These are phyloP conservation scores for Xanthoparmelia taractica DNA, from an alignment of 495 filamentous ascomycete species.

Conservation along the genomic window DNA sequence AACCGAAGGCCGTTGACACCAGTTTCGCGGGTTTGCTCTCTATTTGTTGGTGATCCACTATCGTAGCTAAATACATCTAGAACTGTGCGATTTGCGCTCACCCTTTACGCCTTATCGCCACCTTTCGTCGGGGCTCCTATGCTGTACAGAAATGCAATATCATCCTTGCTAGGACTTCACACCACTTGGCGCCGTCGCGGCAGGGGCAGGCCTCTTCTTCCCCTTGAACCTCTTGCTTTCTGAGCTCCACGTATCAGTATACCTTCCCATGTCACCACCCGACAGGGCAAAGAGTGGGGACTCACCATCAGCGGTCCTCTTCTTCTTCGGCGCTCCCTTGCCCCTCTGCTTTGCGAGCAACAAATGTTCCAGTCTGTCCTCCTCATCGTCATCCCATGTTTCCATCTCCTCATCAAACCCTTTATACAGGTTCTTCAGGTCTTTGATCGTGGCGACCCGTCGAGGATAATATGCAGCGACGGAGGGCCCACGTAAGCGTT, in stretches of 20 bases:
- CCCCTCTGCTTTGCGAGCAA: conserved; percentile 68
- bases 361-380: conserved; percentile 70
- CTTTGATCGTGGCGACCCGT: conserved; percentile 57
- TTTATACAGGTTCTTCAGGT: conserved; percentile 48
- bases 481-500: conserved; percentile 70
- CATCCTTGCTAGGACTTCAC: background rate
- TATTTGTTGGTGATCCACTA: background rate
- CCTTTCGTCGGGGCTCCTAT: background rate
- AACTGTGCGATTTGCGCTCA: background rate
- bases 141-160: conserved; percentile 2
- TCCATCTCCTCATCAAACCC: conserved; percentile 54
- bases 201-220: conserved; percentile 23
- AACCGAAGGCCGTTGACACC: background rate
- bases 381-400: conserved; percentile 64
- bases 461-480: conserved; percentile 82
- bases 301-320: conserved; percentile 60
- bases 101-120: background rate
- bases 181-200: background rate
- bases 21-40: background rate
- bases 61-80: background rate
- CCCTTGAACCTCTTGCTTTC: conserved; percentile 34
- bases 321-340: conserved; percentile 90
- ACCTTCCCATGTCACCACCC: background rate
- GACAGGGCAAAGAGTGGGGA: background rate
- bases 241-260: conserved; percentile 14